Conservation (phyloP, 2,329 filamentous ascomycete genomes). For the Aspergillus pseudoterreus region DNA sequence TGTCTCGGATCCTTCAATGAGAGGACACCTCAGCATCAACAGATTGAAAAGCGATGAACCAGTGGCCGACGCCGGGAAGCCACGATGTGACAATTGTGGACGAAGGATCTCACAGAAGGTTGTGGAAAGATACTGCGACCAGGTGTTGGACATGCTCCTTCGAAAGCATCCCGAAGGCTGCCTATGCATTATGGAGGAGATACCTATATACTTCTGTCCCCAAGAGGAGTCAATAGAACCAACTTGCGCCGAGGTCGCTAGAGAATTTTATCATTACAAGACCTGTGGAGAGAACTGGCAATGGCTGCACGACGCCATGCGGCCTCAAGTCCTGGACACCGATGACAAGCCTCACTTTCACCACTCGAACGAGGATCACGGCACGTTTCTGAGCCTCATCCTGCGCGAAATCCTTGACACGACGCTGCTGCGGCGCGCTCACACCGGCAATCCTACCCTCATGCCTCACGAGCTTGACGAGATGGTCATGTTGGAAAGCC, state of each 20-base stretch:
- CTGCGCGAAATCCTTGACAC: slow-evolving; percentile 35
- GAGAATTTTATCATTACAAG: slow-evolving; percentile 25
- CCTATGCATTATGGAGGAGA: neutral
- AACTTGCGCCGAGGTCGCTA: slow-evolving; percentile 17
- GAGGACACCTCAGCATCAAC: slow-evolving; percentile 26
- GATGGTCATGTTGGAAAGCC: slow-evolving; percentile 25
- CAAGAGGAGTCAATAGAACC: neutral
- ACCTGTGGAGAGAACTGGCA: slow-evolving; percentile 31
- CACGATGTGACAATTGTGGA: neutral
- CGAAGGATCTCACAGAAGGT: neutral
- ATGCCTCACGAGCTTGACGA: slow-evolving; percentile 35
- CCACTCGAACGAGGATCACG: slow-evolving; percentile 28
- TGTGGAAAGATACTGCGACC: neutral
- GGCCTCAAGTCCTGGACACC: slow-evolving; percentile 12
- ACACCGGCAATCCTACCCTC: slow-evolving; percentile 19
- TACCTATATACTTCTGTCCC: neutral
- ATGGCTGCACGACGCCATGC: slow-evolving; percentile 34
- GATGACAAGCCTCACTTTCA: slow-evolving; percentile 12
- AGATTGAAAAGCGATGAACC: neutral
- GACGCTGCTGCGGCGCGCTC: slow-evolving; percentile 26
- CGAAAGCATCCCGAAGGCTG: neutral
- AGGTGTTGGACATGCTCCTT: neutral
- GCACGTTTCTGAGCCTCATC: slow-evolving; percentile 32
- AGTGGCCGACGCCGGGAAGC: neutral
- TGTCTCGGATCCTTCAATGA: slow-evolving; percentile 33